Base-by-base conservation (phyloP, 768 basidiomycete species). In the Boletus insuetus region DNA sequence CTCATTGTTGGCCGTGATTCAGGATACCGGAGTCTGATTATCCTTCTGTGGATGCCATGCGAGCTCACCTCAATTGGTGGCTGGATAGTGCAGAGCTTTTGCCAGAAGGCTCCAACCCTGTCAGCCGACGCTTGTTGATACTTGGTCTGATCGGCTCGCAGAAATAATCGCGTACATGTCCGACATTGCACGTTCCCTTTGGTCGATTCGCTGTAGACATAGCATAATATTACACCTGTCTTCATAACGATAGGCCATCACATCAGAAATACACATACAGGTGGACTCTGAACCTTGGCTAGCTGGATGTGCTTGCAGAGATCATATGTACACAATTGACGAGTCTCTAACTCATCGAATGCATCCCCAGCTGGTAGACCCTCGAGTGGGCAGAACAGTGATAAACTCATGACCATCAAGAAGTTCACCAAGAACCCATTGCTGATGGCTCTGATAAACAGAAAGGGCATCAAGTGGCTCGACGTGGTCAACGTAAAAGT, bases 1-100 rank as follows among this genome's bases (percentile, higher is more conserved):
- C n/a, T 13, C 10, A 40, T 16, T 16, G 11, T 46, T 54, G 40
- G 59, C 20, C 19, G 11, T 51, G 52, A 79, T 76, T 77, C 24
- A 75, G 77, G 66, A 66, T 69, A 56, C 62, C 68, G 24, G 64
- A 65, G 44, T 52, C 56, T 11, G 73, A 73, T 11, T 73, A 64
- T 7, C 63, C 78, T 9, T 68, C 74, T 26, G 67, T 65, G n/a
- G 74, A 77, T 44, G 73, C 73, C 24, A 78, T 82, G 67, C 75
- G 78, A 56, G 69, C 76, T 13, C 79, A 77, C 41, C 72, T 91
- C 12, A 68, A 74, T 45, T 84, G 83, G 84, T 91, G 89, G 89
- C 70, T 91, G 35, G 75, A 81, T 32, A 74, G 73, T 26, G 75
- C 79, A 11, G 73, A 75, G 46, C 63, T 71, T 43, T 62, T 69